These are phyloP conservation scores for Penicillium decumbens DNA, from an alignment of 2,329 filamentous ascomycete species.

Conservation along the genomic window DNA sequence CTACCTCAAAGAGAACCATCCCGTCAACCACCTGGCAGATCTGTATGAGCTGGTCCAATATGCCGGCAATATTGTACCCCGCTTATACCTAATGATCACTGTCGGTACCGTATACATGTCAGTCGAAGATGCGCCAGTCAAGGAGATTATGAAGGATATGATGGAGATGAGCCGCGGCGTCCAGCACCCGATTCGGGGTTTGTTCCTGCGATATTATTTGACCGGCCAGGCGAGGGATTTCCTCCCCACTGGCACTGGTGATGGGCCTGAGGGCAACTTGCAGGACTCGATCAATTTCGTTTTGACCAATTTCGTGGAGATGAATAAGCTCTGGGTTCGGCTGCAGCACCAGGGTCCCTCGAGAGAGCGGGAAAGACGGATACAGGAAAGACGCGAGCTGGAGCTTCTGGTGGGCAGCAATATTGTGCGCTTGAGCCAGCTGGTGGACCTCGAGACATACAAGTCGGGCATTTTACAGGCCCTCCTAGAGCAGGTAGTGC, in stretches of 20 bases:
- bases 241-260: conserved; percentile 73
- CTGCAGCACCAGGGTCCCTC: conserved; percentile 97
- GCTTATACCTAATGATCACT: conserved; percentile 97
- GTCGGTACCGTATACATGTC: conserved; percentile 99
- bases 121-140: conserved; percentile 94
- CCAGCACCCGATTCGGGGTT: conserved; percentile 89
- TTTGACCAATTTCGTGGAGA: conserved; percentile 97
- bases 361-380: conserved; percentile 85
- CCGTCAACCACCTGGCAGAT: conserved; percentile 95
- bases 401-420: conserved; percentile 96
- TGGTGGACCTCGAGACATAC: conserved; percentile 93
- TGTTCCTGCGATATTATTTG: conserved; percentile 94
- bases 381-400: conserved; percentile 89
- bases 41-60: conserved; percentile 97
- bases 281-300: conserved; percentile 98
- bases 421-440: conserved; percentile 85
- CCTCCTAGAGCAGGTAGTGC: conserved; percentile 91
- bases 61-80: conserved; percentile 94
- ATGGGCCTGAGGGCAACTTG: conserved; percentile 90
- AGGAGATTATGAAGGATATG: conserved; percentile 99
- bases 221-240: conserved; percentile 90
- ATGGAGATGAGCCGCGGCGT: conserved; percentile 99
- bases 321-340: conserved; percentile 99
- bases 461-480: conserved; percentile 84
- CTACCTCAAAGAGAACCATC: conserved; percentile 94